Percentiles rank a stretch among this genome's conserved stretches.
Conservation (phyloP, 2,329 filamentous ascomycete species). For the Aschersonia sp. region DNA sequence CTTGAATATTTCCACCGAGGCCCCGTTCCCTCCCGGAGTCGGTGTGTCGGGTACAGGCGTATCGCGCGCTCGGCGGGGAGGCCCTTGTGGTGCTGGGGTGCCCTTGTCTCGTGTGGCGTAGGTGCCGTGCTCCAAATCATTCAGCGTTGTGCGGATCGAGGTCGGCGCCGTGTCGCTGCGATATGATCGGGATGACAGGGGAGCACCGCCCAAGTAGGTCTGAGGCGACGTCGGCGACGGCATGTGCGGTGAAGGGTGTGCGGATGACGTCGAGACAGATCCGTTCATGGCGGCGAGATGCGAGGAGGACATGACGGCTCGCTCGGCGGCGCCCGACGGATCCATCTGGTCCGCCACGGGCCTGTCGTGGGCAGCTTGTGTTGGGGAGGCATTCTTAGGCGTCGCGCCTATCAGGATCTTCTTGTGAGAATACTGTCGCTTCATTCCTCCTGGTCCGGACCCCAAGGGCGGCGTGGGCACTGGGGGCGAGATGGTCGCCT, state of each 20-base stretch:
- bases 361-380: conserved; percentile 54
- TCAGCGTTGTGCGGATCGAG: conserved; percentile 40
- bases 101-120: conserved; percentile 17
- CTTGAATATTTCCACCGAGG: conserved; percentile 91
- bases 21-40: conserved; percentile 39
- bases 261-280: conserved; percentile 37
- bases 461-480: conserved; percentile 38
- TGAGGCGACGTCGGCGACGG: conserved; percentile 58
- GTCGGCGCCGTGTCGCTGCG: conserved; percentile 39
- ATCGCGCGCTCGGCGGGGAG: conserved; percentile 39
- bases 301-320: conserved; percentile 51
- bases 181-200: conserved; percentile 47
- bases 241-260: conserved; percentile 50
- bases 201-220: conserved; percentile 35
- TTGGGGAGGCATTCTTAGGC: conserved; percentile 65
- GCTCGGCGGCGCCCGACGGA: conserved; percentile 51
- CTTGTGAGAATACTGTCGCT: conserved; percentile 62
- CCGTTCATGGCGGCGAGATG: conserved; percentile 59
- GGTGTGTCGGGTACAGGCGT: conserved; percentile 49
- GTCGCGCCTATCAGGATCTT: conserved; percentile 56
- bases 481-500: conserved; percentile 35
- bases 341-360: conserved; percentile 53
- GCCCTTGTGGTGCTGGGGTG: conserved; percentile 11
- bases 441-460: conserved; percentile 37
- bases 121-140: conserved; percentile 27